These are phyloP conservation scores for Cytospora piceicola DNA, from an alignment of 2,329 filamentous ascomycete species.

Conservation along the genomic window DNA sequence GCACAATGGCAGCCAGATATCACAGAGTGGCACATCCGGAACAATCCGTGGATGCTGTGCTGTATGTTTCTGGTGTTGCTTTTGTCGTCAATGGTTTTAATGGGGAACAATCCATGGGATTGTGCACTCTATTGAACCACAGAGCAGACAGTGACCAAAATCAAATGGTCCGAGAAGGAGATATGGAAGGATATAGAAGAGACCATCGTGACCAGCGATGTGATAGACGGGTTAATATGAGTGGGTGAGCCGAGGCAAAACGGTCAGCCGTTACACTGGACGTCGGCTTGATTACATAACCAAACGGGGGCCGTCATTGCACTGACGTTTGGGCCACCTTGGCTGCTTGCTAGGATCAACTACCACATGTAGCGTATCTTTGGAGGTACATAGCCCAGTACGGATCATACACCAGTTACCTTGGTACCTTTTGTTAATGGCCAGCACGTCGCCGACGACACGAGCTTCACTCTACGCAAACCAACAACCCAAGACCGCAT, in stretches of 20 bases:
- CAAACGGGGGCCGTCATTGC: background rate
- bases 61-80: background rate
- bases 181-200: background rate
- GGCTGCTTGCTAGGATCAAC: background rate
- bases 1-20: background rate
- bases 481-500: background rate
- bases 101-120: background rate
- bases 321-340: background rate
- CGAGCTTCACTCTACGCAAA: background rate
- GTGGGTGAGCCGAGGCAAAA: background rate
- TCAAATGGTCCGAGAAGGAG: background rate
- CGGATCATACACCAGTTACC: background rate
- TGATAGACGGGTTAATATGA: background rate
- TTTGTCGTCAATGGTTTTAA: background rate
- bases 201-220: background rate
- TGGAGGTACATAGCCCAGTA: background rate
- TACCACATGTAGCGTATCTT: background rate
- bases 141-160: background rate
- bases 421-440: background rate
- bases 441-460: slow-evolving; percentile 3
- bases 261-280: background rate
- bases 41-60: background rate
- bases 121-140: background rate
- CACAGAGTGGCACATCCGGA: background rate
- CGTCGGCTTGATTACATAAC: background rate